Evolutionary conservation across 805 yeast species (phyloP).

Genomic region (Ogataea pilisensis): DNA sequence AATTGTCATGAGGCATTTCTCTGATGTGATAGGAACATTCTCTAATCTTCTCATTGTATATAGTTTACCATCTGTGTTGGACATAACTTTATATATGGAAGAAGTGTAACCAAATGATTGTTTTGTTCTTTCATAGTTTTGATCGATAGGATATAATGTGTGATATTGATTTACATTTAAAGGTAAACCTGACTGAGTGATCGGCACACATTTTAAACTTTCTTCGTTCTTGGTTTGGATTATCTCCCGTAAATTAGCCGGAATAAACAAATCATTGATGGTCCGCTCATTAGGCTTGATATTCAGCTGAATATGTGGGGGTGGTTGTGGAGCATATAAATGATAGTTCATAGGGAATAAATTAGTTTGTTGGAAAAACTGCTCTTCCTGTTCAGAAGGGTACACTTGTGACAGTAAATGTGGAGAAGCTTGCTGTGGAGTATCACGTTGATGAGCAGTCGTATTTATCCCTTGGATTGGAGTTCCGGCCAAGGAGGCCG

Average conservation of each 20-base stretch:
- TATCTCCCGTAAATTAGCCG: conserved; percentile 65
- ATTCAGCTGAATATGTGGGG: conserved; percentile 60
- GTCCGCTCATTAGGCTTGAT: conserved; percentile 69
- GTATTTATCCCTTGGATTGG: no score
- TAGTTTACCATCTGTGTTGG: conserved; percentile 71
- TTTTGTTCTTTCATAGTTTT: conserved; percentile 34
- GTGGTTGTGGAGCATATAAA: conserved; percentile 85
- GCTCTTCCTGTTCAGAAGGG: conserved; percentile 19
- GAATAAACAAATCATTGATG: conserved; percentile 65
- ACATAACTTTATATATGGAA: conserved; percentile 72
- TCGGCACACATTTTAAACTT: conserved; percentile 55
- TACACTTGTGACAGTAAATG: neutral
- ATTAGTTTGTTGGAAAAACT: conserved; percentile 32
- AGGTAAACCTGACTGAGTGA: conserved; percentile 54
- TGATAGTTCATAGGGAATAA: conserved; percentile 70
- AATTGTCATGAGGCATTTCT: conserved; percentile 54
- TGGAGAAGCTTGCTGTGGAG: conserved; percentile 2
- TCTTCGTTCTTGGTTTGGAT: conserved; percentile 77
- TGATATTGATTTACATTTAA: conserved; percentile 79
- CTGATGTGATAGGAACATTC: conserved; percentile 49
- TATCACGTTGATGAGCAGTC: conserved; percentile 4
- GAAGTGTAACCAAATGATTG: conserved; percentile 51
- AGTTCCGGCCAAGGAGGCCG: conserved; percentile 25
- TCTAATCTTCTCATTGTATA: conserved; percentile 77
- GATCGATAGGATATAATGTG: conserved; percentile 79